Conservation (phyloP, 2,329 filamentous ascomycete species). For the Drechslerella stenobrocha region DNA sequence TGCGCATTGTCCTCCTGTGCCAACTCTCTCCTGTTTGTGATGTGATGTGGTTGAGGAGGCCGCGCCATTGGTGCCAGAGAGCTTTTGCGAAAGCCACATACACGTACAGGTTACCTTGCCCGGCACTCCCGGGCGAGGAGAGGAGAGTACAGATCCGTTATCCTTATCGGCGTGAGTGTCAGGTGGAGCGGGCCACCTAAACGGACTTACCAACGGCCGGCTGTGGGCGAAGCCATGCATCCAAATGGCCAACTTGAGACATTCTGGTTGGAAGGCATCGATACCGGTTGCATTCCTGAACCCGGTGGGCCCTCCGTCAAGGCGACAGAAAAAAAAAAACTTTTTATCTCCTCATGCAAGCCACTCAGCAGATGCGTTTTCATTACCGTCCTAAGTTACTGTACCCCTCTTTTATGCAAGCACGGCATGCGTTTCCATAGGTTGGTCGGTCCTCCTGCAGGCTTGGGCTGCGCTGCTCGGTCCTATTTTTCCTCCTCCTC, state of each 20-base stretch:
- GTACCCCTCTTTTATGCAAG: constrained; percentile 49
- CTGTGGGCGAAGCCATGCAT: constrained; percentile 15
- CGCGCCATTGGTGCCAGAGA: constrained; percentile 48
- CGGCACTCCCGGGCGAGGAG: not conserved
- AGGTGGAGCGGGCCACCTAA: constrained; percentile 37
- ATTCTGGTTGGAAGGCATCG: constrained; percentile 32
- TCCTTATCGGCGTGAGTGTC: constrained; percentile 40
- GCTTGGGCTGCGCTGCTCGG: constrained; percentile 28
- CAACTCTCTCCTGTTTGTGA: constrained; percentile 15
- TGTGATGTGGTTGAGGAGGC: constrained; percentile 20
- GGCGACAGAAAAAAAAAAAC: constrained; percentile 27
- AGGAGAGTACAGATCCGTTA: constrained; percentile 14
- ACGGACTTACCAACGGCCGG: constrained; percentile 14
- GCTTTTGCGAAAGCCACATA: constrained; percentile 38
- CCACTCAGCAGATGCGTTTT: constrained; percentile 48
- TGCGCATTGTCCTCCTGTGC: constrained; percentile 14
- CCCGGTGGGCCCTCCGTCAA: constrained; percentile 43
- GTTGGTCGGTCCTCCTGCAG: constrained; percentile 26
- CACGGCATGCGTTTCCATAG: constrained; percentile 41
- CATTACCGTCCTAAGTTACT: constrained; percentile 46
- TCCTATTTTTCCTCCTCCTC: constrained; percentile 10
- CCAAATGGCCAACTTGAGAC: no score
- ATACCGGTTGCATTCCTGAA: constrained; percentile 15
- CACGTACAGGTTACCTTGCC: no score
- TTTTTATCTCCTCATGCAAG: constrained; percentile 47